Conservation (phyloP, 202 grass and related monocot species). For the Thinopyrum obtusiflorum region DNA sequence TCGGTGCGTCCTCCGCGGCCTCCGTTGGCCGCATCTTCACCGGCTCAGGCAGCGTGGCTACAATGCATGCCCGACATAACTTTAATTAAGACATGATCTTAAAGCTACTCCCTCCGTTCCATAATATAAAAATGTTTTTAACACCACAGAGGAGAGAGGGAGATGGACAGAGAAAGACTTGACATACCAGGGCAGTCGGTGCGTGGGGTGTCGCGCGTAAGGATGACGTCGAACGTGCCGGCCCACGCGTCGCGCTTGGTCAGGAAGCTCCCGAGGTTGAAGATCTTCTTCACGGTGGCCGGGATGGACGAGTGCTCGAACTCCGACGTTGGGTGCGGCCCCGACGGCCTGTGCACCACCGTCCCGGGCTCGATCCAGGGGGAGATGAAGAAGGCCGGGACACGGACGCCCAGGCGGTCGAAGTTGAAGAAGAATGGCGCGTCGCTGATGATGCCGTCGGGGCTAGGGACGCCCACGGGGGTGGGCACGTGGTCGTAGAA, state of each 20-base stretch:
- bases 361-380: conserved; percentile 78
- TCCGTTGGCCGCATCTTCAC: conserved; percentile 41
- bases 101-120: too few species aligned
- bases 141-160: too few species aligned
- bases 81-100: too few species aligned
- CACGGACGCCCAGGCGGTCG: conserved; percentile 79
- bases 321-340: conserved; percentile 51
- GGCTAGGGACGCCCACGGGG: conserved; percentile 55
- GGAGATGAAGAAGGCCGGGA: conserved; percentile 74
- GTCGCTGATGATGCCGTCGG: conserved; percentile 55
- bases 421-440: conserved; percentile 70
- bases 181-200: conserved; percentile 53
- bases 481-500: conserved; percentile 91
- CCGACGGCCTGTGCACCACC: conserved; percentile 58
- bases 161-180: too few species aligned
- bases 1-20: conserved; percentile 34
- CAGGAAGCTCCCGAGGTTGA: conserved; percentile 63
- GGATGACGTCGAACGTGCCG: conserved; percentile 68
- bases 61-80: too few species aligned
- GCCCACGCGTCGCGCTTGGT: conserved; percentile 79
- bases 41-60: conserved; percentile 45
- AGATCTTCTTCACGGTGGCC: conserved; percentile 85
- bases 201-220: conserved; percentile 60
- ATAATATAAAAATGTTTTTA: too few species aligned
- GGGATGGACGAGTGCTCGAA: conserved; percentile 94